Conservation (phyloP, 83 land plant species). For the Picea abies region DNA sequence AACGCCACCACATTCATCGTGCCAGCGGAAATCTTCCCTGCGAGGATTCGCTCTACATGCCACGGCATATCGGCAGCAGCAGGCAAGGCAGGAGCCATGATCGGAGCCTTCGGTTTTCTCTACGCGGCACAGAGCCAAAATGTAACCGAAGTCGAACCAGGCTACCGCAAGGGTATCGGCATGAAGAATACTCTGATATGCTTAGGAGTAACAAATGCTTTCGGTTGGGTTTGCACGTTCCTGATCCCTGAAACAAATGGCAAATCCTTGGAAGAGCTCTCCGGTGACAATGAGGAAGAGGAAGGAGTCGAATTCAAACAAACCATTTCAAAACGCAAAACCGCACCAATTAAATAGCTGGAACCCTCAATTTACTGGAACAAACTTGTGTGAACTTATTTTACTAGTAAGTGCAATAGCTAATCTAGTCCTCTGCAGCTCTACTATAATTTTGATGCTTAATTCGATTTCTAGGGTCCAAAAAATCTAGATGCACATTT, state of each 20-base stretch:
- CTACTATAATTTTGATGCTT: no score
- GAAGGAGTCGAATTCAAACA: neutral
- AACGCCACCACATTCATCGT: constrained; percentile 68
- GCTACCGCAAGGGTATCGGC: constrained; percentile 49
- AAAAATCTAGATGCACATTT: no score
- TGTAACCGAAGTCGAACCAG: constrained; percentile 24
- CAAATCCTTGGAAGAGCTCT: constrained; percentile 51
- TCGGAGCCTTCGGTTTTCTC: constrained; percentile 54
- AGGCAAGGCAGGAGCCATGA: constrained; percentile 49
- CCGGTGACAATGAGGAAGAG: constrained; percentile 41
- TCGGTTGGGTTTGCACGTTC: constrained; percentile 49
- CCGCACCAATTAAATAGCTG: no score
- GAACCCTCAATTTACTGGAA: no score
- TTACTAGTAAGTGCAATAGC: no score
- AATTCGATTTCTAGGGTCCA: no score
- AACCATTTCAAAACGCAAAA: no score
- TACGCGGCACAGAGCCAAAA: constrained; percentile 38
- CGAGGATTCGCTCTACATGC: constrained; percentile 45
- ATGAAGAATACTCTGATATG: constrained; percentile 40
- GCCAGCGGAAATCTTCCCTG: constrained; percentile 64
- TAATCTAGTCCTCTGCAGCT: no score
- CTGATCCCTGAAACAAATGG: constrained; percentile 62
- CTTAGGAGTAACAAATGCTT: constrained; percentile 22
- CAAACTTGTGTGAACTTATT: no score
- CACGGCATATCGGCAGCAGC: constrained; percentile 26